Percentiles rank a stretch among this genome's conserved stretches.
phyloP scores from a whole-genome alignment of 768 basidiomycete genomes.

The Gloeopeniophorella convolvens region DNA sequence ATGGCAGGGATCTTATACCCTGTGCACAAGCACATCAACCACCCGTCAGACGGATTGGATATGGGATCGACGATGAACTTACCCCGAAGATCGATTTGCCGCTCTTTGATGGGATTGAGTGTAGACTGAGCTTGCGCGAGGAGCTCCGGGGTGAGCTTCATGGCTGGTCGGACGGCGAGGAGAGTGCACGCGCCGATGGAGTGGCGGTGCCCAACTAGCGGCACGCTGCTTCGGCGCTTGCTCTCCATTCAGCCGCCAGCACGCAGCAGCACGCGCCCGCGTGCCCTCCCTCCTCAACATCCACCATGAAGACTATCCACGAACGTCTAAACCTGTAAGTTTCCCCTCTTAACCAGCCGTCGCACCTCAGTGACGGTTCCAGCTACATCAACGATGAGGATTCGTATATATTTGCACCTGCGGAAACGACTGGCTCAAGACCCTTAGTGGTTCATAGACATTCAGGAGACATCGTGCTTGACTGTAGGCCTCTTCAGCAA shows the following conservation, averaged over 20 bases:
- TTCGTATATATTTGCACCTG: slow-evolving; percentile 74
- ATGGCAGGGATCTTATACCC: slow-evolving; percentile 93
- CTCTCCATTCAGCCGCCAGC: too few relatives aligned
- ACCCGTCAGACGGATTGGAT: slow-evolving; percentile 7
- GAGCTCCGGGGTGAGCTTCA: slow-evolving; percentile 94
- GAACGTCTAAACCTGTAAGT: slow-evolving; percentile 66
- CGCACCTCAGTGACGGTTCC: slow-evolving; percentile 17
- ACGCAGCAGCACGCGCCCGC: slow-evolving; percentile 19
- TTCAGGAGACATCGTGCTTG: slow-evolving; percentile 70
- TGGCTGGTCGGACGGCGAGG: slow-evolving; percentile 26
- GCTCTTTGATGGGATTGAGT: slow-evolving; percentile 79
- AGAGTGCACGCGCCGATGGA: slow-evolving; percentile 3
- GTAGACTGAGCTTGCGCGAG: slow-evolving; percentile 73
- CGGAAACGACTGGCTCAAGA: slow-evolving; percentile 51
- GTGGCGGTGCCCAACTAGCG: neutral
- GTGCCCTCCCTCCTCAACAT: slow-evolving; percentile 21
- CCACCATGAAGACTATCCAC: slow-evolving; percentile 61
- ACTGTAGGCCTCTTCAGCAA: slow-evolving; percentile 38
- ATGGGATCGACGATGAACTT: slow-evolving; percentile 20
- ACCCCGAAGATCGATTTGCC: slow-evolving; percentile 91
- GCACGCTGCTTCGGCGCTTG: slow-evolving; percentile 12
- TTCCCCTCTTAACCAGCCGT: neutral
- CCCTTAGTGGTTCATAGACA: slow-evolving; percentile 66
- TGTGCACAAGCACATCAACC: slow-evolving; percentile 29
- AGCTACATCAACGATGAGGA: slow-evolving; percentile 69